Base-by-base conservation (phyloP, 306 rosid species). In the Delonix regia region DNA sequence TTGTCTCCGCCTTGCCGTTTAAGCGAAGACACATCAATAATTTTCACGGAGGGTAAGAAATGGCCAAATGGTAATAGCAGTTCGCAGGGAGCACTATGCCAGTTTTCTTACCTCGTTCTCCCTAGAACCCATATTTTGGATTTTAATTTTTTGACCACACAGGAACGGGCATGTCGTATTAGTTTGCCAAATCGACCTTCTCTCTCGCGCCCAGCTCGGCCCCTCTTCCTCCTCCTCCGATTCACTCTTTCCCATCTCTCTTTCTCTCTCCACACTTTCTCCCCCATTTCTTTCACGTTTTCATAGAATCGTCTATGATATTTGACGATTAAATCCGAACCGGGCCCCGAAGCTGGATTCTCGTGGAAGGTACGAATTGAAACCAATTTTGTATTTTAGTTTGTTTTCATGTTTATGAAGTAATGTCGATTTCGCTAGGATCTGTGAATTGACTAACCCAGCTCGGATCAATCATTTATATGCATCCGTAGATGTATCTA, bases 161-260 rank as follows among this genome's bases (percentile, higher is more conserved):
- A 45, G 51, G 47, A 0, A 42, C 47, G 0, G 51, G 51, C 51
- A 12, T 45, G 51, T 45, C 51, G 18, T 45, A 45, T 45, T 45
- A 45, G 47, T 42, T 45, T 45, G 16, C 51, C 51, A 12, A 49
- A 49, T 49, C 22, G 56, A 18, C 56, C 21, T 49, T 81, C 84
- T 73, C 84, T 73, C 89, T 83, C 94, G 94, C 98, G 90, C 89
- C 84, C 71, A 83, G 80, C 86, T 85, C 88, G 89, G 92, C 81
- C 60, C 52, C 79, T 57, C 87, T 71, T 71, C 67, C 81, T 61
- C 78, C 55, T 79, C 24, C 65, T 53, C 19, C 72, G 53, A 27
- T 28, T 45, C 74, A 33, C 71, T 8, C 57, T 24, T 19, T 28
- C 33, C 71, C 78, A 25, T 12, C n/a, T 25, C 38, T 59, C 68